phyloP scores from a whole-genome alignment of 345 rosid species.

The Kandelia obovata region DNA sequence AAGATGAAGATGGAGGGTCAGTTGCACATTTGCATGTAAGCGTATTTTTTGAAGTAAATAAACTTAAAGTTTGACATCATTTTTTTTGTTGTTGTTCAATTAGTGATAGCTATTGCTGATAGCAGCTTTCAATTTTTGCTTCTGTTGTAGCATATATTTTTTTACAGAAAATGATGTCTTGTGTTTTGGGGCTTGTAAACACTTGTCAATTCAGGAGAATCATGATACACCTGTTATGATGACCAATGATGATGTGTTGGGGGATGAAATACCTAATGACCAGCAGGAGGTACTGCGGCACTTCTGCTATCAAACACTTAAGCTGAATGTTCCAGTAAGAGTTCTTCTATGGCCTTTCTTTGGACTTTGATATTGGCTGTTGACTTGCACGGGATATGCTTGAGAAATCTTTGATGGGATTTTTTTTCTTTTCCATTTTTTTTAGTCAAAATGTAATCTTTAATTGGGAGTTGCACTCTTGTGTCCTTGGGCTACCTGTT shows the following conservation, averaged over 20 bases:
- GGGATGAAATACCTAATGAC: slow-evolving; percentile 78
- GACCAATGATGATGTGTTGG: slow-evolving; percentile 93
- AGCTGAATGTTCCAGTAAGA: slow-evolving; percentile 54
- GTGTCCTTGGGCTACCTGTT: too few species aligned
- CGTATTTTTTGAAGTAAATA: slow-evolving; percentile 13
- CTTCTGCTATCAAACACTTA: slow-evolving; percentile 64
- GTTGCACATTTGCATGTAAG: slow-evolving; percentile 44
- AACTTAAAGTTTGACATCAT: neutral
- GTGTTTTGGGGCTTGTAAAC: slow-evolving; percentile 1
- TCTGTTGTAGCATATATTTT: slow-evolving; percentile 1
- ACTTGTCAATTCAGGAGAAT: slow-evolving; percentile 48
- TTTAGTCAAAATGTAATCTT: too few species aligned
- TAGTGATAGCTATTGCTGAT: too few species aligned
- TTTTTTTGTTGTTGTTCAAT: neutral
- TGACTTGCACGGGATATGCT: neutral
- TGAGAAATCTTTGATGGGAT: neutral
- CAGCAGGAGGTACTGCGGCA: slow-evolving; percentile 51
- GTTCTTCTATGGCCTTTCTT: neutral
- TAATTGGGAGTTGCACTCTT: too few species aligned
- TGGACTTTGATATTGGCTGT: slow-evolving; percentile 2
- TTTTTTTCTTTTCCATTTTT: neutral
- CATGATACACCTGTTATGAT: slow-evolving; percentile 42
- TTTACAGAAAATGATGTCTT: neutral
- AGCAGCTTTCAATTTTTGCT: neutral
- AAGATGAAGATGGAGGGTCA: slow-evolving; percentile 45